A percentile compares a stretch with the other conserved stretches of the same genome.
phyloP scores from a whole-genome alignment of 129 eudicot genomes.

The Oenanthe sinensis region DNA sequence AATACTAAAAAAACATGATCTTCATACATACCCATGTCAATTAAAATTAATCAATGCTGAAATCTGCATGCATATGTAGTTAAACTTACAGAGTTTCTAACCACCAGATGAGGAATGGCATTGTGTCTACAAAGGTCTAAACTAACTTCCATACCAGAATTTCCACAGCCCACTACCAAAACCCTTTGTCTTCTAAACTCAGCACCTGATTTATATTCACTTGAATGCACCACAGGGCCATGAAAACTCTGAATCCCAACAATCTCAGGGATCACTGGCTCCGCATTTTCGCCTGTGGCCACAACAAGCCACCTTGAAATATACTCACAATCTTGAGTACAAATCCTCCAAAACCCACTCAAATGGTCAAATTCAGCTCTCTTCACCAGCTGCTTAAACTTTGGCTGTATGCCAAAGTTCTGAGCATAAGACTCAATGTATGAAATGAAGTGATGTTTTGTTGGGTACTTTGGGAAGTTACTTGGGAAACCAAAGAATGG shows the following conservation, averaged over 20 bases:
- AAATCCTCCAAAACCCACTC: constrained; percentile 46
- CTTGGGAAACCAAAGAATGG: constrained; percentile 65
- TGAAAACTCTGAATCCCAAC: constrained; percentile 54
- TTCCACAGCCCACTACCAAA: constrained; percentile 88
- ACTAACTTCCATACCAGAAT: constrained; percentile 96
- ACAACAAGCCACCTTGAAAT: constrained; percentile 62
- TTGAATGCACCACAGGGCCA: constrained; percentile 59
- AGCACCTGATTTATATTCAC: constrained; percentile 56
- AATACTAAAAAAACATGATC: too few relatives aligned
- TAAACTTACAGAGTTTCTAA: constrained; percentile 44
- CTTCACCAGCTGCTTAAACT: constrained; percentile 42
- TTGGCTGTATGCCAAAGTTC: constrained; percentile 51
- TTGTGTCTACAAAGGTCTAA: constrained; percentile 67
- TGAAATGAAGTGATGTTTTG: constrained; percentile 59
- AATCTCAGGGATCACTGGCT: constrained; percentile 77
- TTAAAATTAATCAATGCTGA: too few relatives aligned
- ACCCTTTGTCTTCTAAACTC: constrained; percentile 47
- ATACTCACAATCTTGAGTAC: constrained; percentile 37
- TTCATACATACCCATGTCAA: too few relatives aligned
- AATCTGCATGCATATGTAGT: too few relatives aligned
- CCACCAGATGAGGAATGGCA: constrained; percentile 65
- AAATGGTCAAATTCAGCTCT: constrained; percentile 39
- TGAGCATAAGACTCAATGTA: constrained; percentile 65
- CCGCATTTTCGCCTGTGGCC: constrained; percentile 92
- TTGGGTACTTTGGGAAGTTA: constrained; percentile 69